Base-by-base conservation (phyloP, 257 asterid genomes). In the Solanum tarijense region DNA sequence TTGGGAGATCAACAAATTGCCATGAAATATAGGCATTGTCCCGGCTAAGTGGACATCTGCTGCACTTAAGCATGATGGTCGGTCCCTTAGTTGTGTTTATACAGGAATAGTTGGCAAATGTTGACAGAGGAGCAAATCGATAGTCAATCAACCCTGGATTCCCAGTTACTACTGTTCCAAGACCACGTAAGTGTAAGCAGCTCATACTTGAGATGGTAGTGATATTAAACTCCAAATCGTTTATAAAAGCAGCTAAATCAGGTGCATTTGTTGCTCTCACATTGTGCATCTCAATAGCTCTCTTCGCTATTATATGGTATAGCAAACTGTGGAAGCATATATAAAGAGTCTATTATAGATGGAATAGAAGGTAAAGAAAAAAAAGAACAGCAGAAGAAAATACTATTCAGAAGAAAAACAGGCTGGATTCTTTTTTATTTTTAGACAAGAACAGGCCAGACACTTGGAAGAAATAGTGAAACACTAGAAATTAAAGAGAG, bases 1-100 rank as follows among this genome's bases (percentile, higher is more conserved):
- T 92, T 27, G 98, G 98, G 90, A 96, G 94, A 91, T 97, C 99
- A 83, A 96, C 93, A 88, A 96, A 97, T 78, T 94, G 94, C 99
- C 99, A 97, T 1, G 99, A 91, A 60, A 97, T 86, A 65, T 92
- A 95, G 52, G 94, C 94, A 73, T 76, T 83, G 90, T 95, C 98
- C 65, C 90, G 88, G 88, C 92, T 86, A 86, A 92, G 92, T 62
- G 89, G 93, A 91, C 99, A 97, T 66, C 91, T 91, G 76, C 85
- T 91, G 90, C 99, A 97, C 69, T 85, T 91, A 34, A 97, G 91
- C n/a, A 89, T 86, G 76, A 97, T 88, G 72, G 98, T 94, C 12
- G 99, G 99, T 84, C 99, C 99, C 87, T 78, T 68, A 35, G 93
- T 93, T 79, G 99, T 93, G 94, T 97, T 97, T 65, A 91, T 75